These are phyloP conservation scores for Solanum aculeatissimum DNA, from an alignment of 305 asterid species.

Conservation along the genomic window DNA sequence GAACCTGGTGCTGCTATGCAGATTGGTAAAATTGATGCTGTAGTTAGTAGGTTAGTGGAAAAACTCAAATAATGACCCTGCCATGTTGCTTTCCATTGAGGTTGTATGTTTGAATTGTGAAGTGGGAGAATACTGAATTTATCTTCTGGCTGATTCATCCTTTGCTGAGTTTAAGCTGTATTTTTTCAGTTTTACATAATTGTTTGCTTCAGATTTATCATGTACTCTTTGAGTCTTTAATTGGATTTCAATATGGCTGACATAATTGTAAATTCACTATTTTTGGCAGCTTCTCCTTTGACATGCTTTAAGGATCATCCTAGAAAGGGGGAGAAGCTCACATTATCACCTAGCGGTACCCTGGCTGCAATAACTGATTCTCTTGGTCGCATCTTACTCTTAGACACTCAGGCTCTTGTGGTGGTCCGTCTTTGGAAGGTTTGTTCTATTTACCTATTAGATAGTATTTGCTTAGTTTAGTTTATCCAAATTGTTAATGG, in stretches of 20 bases:
- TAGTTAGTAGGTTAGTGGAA: neutral
- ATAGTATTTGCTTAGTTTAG: neutral
- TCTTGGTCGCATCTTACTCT: constrained; percentile 86
- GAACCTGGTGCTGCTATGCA: neutral
- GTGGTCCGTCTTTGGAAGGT: constrained; percentile 99
- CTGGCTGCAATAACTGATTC: constrained; percentile 97
- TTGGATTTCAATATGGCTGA: neutral
- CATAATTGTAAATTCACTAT: neutral
- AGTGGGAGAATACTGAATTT: neutral
- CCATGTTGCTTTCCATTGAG: neutral
- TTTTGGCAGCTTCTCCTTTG: constrained; percentile 72
- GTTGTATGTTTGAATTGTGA: neutral
- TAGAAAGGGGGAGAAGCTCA: constrained; percentile 92
- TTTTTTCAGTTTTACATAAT: neutral
- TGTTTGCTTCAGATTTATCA: neutral
- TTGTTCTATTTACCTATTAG: neutral
- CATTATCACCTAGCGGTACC: constrained; percentile 89
- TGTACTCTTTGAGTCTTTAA: neutral
- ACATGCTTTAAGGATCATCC: constrained; percentile 94
- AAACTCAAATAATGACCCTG: neutral
- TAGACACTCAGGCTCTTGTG: constrained; percentile 89
- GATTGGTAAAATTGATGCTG: neutral
- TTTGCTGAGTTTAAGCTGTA: neutral
- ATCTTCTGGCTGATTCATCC: neutral
- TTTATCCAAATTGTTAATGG: neutral